phyloP scores from a whole-genome alignment of 306 rosid genomes.

The Fagus sylvatica region DNA sequence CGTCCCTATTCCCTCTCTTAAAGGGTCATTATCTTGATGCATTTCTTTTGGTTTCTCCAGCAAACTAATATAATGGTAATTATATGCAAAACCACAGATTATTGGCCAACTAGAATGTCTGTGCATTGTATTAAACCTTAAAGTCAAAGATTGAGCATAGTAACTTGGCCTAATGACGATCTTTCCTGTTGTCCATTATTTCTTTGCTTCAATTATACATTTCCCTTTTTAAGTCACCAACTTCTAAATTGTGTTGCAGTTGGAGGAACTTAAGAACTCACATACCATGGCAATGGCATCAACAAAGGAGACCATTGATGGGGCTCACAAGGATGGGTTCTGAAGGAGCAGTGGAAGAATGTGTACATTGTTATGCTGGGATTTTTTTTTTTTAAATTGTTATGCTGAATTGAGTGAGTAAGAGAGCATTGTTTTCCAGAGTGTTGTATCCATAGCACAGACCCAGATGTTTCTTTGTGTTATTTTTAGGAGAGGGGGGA shows the following conservation, averaged over 20 bases:
- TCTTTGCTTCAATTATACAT: background rate
- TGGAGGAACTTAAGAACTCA: conserved; percentile 62
- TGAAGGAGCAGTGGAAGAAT: conserved; percentile 26
- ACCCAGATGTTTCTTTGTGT: conserved; percentile 1
- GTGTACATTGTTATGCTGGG: conserved; percentile 11
- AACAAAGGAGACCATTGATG: conserved; percentile 53
- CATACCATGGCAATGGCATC: conserved; percentile 36
- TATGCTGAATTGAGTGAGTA: background rate
- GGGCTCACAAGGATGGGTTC: conserved; percentile 43
- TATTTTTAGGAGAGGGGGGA: too few species aligned
- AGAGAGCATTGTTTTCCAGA: background rate
- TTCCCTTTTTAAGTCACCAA: background rate
- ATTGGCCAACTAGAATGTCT: background rate
- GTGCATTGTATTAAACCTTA: background rate
- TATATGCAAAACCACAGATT: background rate
- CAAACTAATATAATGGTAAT: background rate
- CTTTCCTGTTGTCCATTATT: conserved; percentile 9
- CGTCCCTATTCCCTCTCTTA: too few species aligned
- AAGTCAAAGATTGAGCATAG: background rate
- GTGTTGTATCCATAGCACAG: background rate
- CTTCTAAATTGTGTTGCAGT: conserved; percentile 42
- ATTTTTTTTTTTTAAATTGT: conserved; percentile 4
- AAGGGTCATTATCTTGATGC: too few species aligned
- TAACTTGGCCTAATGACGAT: background rate
- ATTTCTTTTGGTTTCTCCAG: too few species aligned